These are phyloP conservation scores for Psilocybe tampanensis DNA, from an alignment of 768 basidiomycete genomes.

Conservation along the genomic window DNA sequence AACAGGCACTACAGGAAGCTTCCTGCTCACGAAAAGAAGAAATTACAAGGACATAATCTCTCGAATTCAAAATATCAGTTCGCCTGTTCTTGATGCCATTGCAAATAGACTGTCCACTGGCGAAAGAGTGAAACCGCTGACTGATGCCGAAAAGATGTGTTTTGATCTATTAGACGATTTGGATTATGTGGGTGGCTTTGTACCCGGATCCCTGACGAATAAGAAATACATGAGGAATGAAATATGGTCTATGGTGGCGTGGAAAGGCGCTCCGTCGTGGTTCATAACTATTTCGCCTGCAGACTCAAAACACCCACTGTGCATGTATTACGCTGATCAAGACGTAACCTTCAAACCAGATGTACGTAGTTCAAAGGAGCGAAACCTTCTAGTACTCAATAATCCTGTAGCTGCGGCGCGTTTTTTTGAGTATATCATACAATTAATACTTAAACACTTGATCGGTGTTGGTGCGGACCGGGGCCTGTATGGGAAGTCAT, in stretches of 20 bases:
- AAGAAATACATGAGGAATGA: constrained; percentile 31
- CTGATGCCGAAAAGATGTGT: constrained; percentile 20
- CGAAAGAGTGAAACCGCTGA: constrained; percentile 23
- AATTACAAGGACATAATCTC: constrained; percentile 27
- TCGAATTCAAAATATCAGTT: constrained; percentile 24
- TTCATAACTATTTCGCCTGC: constrained; percentile 34
- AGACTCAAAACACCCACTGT: constrained; percentile 26
- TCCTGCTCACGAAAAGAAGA: constrained; percentile 23
- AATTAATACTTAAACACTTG: too few relatives aligned
- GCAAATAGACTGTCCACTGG: constrained; percentile 23
- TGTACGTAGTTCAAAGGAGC: too few relatives aligned
- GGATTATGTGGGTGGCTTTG: constrained; percentile 22
- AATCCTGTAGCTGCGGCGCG: too few relatives aligned
- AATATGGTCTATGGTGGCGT: constrained; percentile 30
- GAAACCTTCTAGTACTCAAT: too few relatives aligned
- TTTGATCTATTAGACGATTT: constrained; percentile 26
- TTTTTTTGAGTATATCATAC: too few relatives aligned
- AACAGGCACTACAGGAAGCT: constrained; percentile 23
- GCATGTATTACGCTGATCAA: constrained; percentile 16
- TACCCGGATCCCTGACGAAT: constrained; percentile 23
- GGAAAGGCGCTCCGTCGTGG: constrained; percentile 27
- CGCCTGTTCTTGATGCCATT: constrained; percentile 19
- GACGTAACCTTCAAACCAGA: too few relatives aligned
- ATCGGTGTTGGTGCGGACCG: too few relatives aligned
- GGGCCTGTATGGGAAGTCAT: too few relatives aligned